Base-by-base conservation (phyloP, 331 rosid genomes). In the Quercus phellos region DNA sequence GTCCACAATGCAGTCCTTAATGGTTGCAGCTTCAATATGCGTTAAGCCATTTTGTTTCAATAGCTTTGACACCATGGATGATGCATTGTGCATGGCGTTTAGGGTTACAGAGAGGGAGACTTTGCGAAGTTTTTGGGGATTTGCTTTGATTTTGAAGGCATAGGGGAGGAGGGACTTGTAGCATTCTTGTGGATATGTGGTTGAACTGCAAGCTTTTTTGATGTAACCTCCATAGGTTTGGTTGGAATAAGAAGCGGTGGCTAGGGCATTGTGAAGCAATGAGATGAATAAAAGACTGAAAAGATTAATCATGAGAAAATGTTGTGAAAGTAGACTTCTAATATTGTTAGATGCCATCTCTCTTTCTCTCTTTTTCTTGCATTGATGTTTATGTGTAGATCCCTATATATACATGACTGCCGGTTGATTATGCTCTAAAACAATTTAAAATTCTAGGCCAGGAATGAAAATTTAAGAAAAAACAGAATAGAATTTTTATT, bases 201-300 rank as follows among this genome's bases (percentile, higher is more conserved):
- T 84, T 56, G 88, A 77, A 7, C 46, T 88, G 87, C 97, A 92
- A 7, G 87, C 77, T 16, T 22, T 66, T 55, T 19, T 73, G 12
- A 92, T 78, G 77, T 85, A 87, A 12, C 75, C 53, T 64, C 79
- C 56, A 79, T 56, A 18, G 75, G 76, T 27, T n/a, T 80, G 53
- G 12, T 80, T 0, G 9, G 83, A 64, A 38, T 38, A 38, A 29
- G 68, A 24, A 46, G 26, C 59, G 12, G 74, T 4, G 10, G 86
- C 53, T 53, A 59, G 24, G 66, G 77, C 5, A 63, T 77, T 29
- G 56, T 78, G 80, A 55, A 79, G 11, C 34, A 24, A 76, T 78
- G 85, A 75, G 76, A 89, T 35, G 72, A 84, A 68, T 6, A 78
- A 26, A 82, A 90, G 46, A 50, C 72, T 13, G 24, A 78, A 0